These are phyloP conservation scores for Agaricales sp. DNA, from an alignment of 1,284 basidiomycete genomes.

Conservation along the genomic window DNA sequence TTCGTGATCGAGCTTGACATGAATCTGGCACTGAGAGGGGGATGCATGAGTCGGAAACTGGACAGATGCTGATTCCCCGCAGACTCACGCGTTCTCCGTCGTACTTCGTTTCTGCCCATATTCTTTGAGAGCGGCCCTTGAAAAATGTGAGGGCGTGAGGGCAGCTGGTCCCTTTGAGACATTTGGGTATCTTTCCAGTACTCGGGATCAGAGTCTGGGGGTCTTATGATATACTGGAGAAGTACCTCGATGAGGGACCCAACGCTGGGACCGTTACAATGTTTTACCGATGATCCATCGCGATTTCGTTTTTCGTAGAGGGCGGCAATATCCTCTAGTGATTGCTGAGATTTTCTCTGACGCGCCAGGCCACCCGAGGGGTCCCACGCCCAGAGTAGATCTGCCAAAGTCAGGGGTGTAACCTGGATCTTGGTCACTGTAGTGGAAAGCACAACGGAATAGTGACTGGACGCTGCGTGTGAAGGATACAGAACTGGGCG, in stretches of 20 bases:
- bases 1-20: conserved; percentile 43
- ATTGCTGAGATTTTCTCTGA: conserved; percentile 43
- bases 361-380: conserved; percentile 39
- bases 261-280: neutral
- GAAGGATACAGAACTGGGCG: conserved; percentile 67
- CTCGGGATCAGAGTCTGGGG: too few relatives aligned
- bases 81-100: conserved; percentile 71
- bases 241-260: neutral
- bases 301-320: neutral
- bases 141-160: conserved; percentile 46
- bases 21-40: conserved; percentile 50
- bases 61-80: too few relatives aligned
- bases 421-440: conserved; percentile 47
- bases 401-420: conserved; percentile 42
- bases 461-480: conserved; percentile 30
- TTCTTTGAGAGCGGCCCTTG: conserved; percentile 22
- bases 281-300: neutral
- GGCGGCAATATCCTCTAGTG: conserved; percentile 45
- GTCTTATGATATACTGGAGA: neutral
- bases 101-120: conserved; percentile 87
- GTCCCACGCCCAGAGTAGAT: conserved; percentile 71
- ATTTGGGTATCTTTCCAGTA: conserved; percentile 66
- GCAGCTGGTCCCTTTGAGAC: conserved; percentile 56
- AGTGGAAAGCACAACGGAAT: conserved; percentile 32
- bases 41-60: too few relatives aligned